Evolutionary conservation across 139 green algal genomes (phyloP), one percentile per base, ranked within the genome.

Genomic region (Protoeuglena noctilucae): DNA sequence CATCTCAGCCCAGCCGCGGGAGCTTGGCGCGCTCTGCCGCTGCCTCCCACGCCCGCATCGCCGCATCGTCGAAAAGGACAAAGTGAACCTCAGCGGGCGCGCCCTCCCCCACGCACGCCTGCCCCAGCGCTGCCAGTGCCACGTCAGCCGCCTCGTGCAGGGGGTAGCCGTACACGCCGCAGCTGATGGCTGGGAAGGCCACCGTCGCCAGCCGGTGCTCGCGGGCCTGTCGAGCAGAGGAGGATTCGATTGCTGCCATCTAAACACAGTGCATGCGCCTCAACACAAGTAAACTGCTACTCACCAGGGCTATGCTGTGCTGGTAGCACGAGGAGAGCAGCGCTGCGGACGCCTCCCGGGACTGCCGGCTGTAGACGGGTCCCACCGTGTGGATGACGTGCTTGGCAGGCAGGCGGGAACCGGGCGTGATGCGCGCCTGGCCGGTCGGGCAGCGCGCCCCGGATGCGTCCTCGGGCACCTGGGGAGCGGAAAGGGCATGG

Each of bases 381-480:
- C 86, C 85, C 39, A 94, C 85, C 0, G 86, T 93, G 63, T 95
- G 86, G n/a, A 95, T 93, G n/a, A 95, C 80, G 50, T 79, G 61
- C 23, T 54, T 57, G 18, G 70, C 80, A 2, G 70, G 64, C 26
- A 95, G 67, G 2, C 71, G 55, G 41, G 74, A 84, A 18, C 72
- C 75, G 17, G 12, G 40, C 1, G 76, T 84, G 24, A 84, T 75
- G 23, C 73, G 54, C 2, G 76, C 71, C 52, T 93, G 65, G 0
- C 84, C 84, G 1, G 78, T 90, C 3, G 83, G 84, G 58, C 85
- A 94, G 3, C 85, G 67, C 54, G 86, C 75, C 2, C 49, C 63
- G 1, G 52, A 63, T 1, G 14, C 1, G 22, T 86, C 74, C 50
- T 85, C 49, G 0, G 63, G 64, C 47, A 85, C 59, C 18, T 64